Percentiles rank a stretch among this genome's conserved stretches.
These are phyloP conservation scores for Globisporangium abappressorium DNA, from an alignment of 352 stramenopile genomes.

Conservation along the genomic window DNA sequence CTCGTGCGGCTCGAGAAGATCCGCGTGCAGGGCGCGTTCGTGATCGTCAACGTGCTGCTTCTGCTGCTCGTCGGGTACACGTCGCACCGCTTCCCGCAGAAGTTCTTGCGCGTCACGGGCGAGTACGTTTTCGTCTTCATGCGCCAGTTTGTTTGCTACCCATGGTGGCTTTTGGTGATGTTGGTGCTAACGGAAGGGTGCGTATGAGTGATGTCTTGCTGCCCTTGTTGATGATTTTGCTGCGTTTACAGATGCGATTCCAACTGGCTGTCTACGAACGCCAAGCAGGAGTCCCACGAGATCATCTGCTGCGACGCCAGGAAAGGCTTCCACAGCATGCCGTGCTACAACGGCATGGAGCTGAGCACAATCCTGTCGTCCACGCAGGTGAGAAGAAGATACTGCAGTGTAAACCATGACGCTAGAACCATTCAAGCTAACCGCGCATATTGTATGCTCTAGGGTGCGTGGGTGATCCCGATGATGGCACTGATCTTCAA, in stretches of 20 bases:
- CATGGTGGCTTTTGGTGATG: neutral
- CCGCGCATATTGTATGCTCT: constrained; percentile 2
- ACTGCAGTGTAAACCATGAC: neutral
- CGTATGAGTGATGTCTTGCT: constrained; percentile 1
- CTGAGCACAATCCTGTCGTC: constrained; percentile 47
- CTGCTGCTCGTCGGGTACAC: constrained; percentile 56
- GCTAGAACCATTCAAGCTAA: neutral
- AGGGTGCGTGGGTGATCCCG: constrained; percentile 67
- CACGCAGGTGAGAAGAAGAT: constrained; percentile 26
- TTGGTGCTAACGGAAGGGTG: constrained; percentile 2
- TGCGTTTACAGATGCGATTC: constrained; percentile 46
- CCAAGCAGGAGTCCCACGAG: constrained; percentile 23
- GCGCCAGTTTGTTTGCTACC: neutral
- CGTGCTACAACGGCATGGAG: constrained; percentile 72
- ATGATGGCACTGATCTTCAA: constrained; percentile 61
- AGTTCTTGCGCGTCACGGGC: constrained; percentile 69
- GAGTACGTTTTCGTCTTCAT: constrained; percentile 36
- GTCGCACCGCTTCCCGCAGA: constrained; percentile 48
- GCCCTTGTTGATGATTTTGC: neutral
- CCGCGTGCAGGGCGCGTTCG: constrained; percentile 37
- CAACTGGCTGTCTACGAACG: constrained; percentile 58
- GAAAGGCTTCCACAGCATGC: constrained; percentile 22
- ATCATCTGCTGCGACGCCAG: constrained; percentile 54
- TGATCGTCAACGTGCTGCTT: constrained; percentile 48
- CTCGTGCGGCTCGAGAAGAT: constrained; percentile 51